Evolutionary conservation across 2,329 filamentous ascomycete species (phyloP).

Genomic region (Onygena corvina): DNA sequence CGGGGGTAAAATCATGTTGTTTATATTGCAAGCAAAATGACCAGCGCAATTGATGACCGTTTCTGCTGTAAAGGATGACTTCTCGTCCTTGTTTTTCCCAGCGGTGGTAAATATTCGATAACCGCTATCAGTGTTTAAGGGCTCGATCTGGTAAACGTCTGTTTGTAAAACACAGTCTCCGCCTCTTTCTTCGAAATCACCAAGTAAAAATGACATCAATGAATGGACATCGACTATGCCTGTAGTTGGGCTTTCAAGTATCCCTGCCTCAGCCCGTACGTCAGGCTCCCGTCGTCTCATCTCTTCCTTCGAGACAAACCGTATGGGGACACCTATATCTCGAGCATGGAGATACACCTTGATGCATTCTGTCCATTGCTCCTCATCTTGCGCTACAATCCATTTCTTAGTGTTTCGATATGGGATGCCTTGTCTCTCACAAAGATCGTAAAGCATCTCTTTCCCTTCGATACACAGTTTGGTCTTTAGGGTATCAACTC

Average conservation of each 20-base stretch:
- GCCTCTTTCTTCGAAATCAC: conserved; percentile 62
- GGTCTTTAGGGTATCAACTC: conserved; percentile 63
- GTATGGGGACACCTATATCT: conserved; percentile 53
- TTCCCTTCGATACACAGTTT: conserved; percentile 68
- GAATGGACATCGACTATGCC: conserved; percentile 84
- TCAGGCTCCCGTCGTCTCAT: conserved; percentile 57
- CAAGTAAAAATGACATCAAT: conserved; percentile 69
- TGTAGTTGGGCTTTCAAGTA: conserved; percentile 73
- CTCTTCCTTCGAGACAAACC: conserved; percentile 55
- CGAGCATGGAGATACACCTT: conserved; percentile 44
- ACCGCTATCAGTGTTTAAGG: conserved; percentile 48
- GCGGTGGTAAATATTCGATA: conserved; percentile 54
- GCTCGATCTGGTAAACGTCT: conserved; percentile 49
- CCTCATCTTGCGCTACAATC: conserved; percentile 75
- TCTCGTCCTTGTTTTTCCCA: conserved; percentile 27
- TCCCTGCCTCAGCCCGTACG: conserved; percentile 57
- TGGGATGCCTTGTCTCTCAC: conserved; percentile 52
- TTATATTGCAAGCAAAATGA: conserved; percentile 59
- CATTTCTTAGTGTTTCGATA: conserved; percentile 76
- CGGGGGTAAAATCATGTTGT: conserved; percentile 61
- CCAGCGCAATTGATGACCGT: conserved; percentile 79
- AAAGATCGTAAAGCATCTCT: conserved; percentile 66
- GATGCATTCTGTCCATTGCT: conserved; percentile 50
- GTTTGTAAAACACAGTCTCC: conserved; percentile 62
- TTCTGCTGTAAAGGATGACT: conserved; percentile 54